A percentile compares a stretch with the other conserved stretches of the same genome.
phyloP scores from a whole-genome alignment of 768 basidiomycete species.

The Leccinum barrowsii region DNA sequence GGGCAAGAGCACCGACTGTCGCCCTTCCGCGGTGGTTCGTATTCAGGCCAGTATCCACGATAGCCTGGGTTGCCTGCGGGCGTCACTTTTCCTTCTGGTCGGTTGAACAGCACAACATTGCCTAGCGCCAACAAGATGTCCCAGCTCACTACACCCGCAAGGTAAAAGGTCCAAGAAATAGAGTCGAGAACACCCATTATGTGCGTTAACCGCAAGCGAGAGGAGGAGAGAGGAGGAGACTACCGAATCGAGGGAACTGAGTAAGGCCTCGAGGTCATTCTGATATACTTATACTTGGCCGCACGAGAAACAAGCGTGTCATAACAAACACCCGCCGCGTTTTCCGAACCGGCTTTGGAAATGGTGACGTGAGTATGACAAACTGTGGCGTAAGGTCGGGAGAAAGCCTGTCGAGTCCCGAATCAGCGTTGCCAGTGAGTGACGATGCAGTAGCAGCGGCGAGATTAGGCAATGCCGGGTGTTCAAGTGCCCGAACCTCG shows the following conservation, averaged over 20 bases:
- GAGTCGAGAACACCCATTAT: constrained; percentile 14
- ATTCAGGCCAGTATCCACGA: constrained; percentile 72
- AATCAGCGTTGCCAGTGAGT: background rate
- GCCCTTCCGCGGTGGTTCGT: constrained; percentile 48
- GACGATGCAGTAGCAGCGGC: no score
- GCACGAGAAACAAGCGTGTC: background rate
- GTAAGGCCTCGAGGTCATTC: background rate
- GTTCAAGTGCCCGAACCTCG: background rate
- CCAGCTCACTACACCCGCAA: constrained; percentile 14
- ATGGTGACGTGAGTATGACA: background rate
- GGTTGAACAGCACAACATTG: constrained; percentile 20
- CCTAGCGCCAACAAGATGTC: constrained; percentile 18
- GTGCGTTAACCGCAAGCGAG: background rate
- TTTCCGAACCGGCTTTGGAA: background rate
- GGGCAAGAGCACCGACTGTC: constrained; percentile 76
- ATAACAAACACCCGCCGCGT: background rate
- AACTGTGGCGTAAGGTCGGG: background rate
- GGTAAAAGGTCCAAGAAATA: constrained; percentile 8
- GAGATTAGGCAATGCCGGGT: background rate
- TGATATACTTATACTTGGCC: constrained; percentile 1
- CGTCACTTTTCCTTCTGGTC: constrained; percentile 48
- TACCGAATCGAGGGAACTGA: background rate
- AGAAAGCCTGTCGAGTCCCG: background rate
- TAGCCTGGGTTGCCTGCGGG: constrained; percentile 53
- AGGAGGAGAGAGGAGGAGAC: constrained; percentile 24